A percentile compares a stretch with the other conserved stretches of the same genome.
These are phyloP conservation scores for Cyclanthera cordifolia DNA, from an alignment of 306 rosid genomes.

Conservation along the genomic window DNA sequence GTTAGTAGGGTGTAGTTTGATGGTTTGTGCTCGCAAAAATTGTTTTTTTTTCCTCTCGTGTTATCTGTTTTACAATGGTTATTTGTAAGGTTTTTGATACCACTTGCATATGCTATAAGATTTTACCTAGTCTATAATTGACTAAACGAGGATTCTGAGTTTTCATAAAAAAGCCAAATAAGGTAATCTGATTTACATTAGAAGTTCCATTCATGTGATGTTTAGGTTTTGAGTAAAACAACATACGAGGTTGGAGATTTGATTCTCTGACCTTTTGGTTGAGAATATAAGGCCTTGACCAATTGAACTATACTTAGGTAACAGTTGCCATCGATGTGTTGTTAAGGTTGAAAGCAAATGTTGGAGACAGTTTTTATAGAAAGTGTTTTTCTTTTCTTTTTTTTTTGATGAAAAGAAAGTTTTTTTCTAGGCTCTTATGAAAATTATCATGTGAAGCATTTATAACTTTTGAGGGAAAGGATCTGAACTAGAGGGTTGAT, in stretches of 20 bases:
- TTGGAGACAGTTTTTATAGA: not conserved
- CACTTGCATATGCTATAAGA: not conserved
- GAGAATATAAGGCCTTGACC: not conserved
- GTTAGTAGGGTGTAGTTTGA: slow-evolving; percentile 30
- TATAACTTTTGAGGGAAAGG: not conserved
- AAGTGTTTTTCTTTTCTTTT: too few relatives aligned
- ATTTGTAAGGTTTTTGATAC: not conserved
- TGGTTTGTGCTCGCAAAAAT: slow-evolving; percentile 7
- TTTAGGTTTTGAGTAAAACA: not conserved
- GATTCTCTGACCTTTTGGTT: not conserved
- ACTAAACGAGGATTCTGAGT: not conserved
- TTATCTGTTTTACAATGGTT: not conserved
- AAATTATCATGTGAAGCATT: not conserved
- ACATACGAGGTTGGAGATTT: not conserved
- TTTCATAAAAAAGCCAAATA: not conserved
- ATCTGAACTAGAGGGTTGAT: not conserved
- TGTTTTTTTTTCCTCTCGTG: slow-evolving; percentile 2
- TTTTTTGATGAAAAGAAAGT: too few relatives aligned
- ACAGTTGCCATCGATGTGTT: too few relatives aligned
- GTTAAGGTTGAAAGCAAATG: not conserved
- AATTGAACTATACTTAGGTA: too few relatives aligned
- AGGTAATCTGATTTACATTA: not conserved
- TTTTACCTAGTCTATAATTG: not conserved
- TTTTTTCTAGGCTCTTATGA: not conserved
- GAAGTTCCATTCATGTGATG: not conserved